These are phyloP conservation scores for Singerocomus inundabilis DNA, from an alignment of 1,284 basidiomycete species.

Conservation along the genomic window DNA sequence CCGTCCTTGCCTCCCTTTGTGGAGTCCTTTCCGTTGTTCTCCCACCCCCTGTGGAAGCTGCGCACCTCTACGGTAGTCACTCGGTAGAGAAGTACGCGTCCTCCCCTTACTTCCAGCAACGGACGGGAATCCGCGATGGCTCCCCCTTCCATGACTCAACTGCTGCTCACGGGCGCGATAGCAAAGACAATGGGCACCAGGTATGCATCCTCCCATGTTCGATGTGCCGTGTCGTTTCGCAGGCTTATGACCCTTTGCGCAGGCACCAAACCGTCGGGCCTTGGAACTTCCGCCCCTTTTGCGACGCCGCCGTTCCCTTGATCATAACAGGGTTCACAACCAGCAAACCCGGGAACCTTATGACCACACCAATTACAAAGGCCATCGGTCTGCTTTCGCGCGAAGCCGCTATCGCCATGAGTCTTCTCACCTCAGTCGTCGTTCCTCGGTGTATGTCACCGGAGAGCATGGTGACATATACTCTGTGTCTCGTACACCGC, in stretches of 20 bases:
- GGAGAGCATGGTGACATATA: conserved; percentile 27
- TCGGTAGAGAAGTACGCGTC: conserved; percentile 4
- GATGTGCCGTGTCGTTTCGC: neutral
- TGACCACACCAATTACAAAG: neutral
- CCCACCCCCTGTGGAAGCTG: conserved; percentile 20
- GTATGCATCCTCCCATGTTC: neutral
- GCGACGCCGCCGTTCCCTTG: conserved; percentile 10
- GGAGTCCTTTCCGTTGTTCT: conserved; percentile 16
- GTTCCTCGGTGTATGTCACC: conserved; percentile 22
- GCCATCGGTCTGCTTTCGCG: conserved; percentile 20
- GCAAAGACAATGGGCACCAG: conserved; percentile 6
- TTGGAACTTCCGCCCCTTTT: conserved; percentile 19
- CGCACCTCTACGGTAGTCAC: conserved; percentile 16
- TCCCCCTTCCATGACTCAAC: neutral
- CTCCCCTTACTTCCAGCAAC: neutral
- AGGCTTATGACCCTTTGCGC: neutral
- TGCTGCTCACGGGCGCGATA: neutral
- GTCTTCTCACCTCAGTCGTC: conserved; percentile 3
- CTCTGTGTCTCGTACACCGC: conserved; percentile 13
- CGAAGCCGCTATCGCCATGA: conserved; percentile 19
- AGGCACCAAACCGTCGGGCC: conserved; percentile 1
- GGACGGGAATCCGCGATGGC: neutral
- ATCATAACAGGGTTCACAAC: neutral
- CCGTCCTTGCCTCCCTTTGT: conserved; percentile 24
- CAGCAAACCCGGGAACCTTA: neutral